A percentile compares a stretch with the other conserved stretches of the same genome.
Conservation (phyloP, 495 filamentous ascomycete genomes). For the Penicillium odoratum region DNA sequence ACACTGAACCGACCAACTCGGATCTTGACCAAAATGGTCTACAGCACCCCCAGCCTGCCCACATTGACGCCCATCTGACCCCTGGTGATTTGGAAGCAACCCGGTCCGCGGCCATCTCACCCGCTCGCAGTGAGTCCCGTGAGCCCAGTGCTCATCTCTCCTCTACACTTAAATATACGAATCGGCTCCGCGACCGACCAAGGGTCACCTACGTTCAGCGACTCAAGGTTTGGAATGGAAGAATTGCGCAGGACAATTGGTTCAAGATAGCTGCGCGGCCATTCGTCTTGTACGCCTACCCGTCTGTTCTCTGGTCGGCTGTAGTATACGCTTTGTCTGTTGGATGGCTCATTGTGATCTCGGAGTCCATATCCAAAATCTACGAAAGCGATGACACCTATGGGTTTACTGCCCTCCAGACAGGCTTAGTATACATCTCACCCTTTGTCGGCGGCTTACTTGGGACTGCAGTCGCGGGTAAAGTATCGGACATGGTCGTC, state of each 20-base stretch:
- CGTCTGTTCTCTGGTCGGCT: constrained; percentile 86
- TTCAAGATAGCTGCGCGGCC: constrained; percentile 71
- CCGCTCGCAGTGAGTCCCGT: constrained; percentile 34
- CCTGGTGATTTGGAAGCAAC: constrained; percentile 28
- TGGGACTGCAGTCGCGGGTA: constrained; percentile 87
- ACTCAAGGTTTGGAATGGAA: constrained; percentile 72
- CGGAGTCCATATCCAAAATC: constrained; percentile 78
- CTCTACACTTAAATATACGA: constrained; percentile 54
- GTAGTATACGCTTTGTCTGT: constrained; percentile 84
- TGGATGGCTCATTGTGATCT: constrained; percentile 96
- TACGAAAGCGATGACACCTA: constrained; percentile 67
- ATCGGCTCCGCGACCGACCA: constrained; percentile 56
- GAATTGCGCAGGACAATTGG: constrained; percentile 79
- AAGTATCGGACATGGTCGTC: constrained; percentile 82
- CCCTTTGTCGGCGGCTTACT: constrained; percentile 88
- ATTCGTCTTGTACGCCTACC: constrained; percentile 84
- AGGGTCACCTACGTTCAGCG: constrained; percentile 68
- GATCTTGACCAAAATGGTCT: neutral
- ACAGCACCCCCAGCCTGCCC: constrained; percentile 11
- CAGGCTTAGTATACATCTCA: constrained; percentile 85
- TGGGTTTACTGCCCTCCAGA: constrained; percentile 74
- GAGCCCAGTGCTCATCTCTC: constrained; percentile 28
- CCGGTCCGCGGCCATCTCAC: constrained; percentile 22
- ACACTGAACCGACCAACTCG: constrained; percentile 4
- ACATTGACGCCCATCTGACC: neutral